Evolutionary conservation across 2,329 filamentous ascomycete genomes (phyloP).

Genomic region (Botrytis medusae): DNA sequence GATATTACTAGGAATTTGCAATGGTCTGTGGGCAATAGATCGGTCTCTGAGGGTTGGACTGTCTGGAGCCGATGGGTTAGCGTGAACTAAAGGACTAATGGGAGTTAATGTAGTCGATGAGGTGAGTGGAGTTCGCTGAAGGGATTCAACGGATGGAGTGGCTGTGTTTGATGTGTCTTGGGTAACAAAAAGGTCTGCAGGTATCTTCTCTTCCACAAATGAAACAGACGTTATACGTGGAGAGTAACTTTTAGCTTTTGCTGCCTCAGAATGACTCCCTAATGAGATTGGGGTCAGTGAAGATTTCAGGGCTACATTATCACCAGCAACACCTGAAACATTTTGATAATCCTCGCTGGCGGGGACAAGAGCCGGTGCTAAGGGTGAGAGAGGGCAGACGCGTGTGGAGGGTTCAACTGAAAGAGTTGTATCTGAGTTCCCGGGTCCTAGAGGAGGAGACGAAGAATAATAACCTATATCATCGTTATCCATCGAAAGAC

Average conservation of each 20-base stretch:
- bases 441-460: rapidly evolving
- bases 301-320: not conserved
- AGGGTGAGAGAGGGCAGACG: not conserved
- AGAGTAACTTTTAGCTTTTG: not conserved
- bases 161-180: not conserved
- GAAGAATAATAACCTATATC: not conserved
- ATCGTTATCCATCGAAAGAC: not conserved
- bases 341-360: not conserved
- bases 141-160: not conserved
- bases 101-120: not conserved
- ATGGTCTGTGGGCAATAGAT: not conserved
- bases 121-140: no score
- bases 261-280: not conserved
- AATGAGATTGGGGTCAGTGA: not conserved
- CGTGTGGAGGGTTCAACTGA: not conserved
- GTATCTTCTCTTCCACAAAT: not conserved
- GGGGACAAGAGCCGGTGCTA: not conserved
- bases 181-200: not conserved
- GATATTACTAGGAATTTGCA: not conserved
- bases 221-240: not conserved
- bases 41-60: not conserved
- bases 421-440: not conserved
- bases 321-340: not conserved
- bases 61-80: not conserved
- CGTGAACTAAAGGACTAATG: not conserved